A percentile compares a stretch with the other conserved stretches of the same genome.
Evolutionary conservation across 495 filamentous ascomycete species (phyloP).

Genomic region (Talaromyces wortmannii): DNA sequence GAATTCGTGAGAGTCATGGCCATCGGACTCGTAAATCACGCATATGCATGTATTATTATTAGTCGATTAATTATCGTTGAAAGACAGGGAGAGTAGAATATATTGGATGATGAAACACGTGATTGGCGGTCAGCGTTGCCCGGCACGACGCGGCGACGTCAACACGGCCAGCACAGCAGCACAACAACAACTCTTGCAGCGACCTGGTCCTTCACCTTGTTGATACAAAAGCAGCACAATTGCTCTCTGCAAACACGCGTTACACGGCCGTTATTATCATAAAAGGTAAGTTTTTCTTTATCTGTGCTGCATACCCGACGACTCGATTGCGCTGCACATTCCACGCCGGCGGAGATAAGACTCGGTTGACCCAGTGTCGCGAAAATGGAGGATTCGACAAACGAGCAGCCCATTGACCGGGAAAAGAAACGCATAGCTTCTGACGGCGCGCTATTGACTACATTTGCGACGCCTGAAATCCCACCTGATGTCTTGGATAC

Average conservation of each 20-base stretch:
- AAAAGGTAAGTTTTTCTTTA: neutral
- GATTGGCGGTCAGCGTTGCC: slow-evolving; percentile 15
- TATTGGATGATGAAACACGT: too few relatives aligned
- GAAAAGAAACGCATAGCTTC: slow-evolving; percentile 3
- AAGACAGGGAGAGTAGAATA: too few relatives aligned
- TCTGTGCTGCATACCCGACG: neutral
- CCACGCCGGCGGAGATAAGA: neutral
- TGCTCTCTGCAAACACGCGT: neutral
- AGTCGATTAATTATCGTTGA: too few relatives aligned
- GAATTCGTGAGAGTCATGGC: too few relatives aligned
- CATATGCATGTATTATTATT: too few relatives aligned
- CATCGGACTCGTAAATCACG: too few relatives aligned
- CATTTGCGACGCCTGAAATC: slow-evolving; percentile 3
- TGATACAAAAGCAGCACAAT: neutral
- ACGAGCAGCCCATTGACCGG: slow-evolving; percentile 11
- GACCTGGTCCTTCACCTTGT: neutral
- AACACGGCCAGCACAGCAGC: neutral
- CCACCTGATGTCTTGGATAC: slow-evolving; percentile 5
- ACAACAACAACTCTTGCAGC: neutral
- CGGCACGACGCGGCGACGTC: slow-evolving; percentile 22
- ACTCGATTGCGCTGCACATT: neutral
- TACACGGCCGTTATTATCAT: neutral
- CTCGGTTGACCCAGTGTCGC: slow-evolving; percentile 9
- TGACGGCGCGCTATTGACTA: neutral
- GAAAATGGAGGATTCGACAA: slow-evolving; percentile 8